These are phyloP conservation scores for Cutaneotrichosporon sp. DNA, from an alignment of 1,284 basidiomycete species.

Conservation along the genomic window DNA sequence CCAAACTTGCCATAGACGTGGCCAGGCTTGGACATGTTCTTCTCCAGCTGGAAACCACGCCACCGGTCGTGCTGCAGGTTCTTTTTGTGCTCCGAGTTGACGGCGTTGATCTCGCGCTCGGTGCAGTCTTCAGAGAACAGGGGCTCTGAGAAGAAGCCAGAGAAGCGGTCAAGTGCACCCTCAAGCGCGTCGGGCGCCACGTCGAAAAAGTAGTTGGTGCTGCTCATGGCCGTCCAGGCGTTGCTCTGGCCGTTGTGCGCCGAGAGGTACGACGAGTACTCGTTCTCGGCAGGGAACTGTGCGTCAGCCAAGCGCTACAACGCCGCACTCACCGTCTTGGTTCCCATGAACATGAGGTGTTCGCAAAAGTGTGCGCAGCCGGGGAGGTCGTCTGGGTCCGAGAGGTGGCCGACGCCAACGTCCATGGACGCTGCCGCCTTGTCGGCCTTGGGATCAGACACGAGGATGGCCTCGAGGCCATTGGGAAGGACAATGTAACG, in stretches of 20 bases:
- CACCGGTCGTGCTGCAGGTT: slow-evolving; percentile 92
- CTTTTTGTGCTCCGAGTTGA: slow-evolving; percentile 98
- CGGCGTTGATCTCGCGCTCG: slow-evolving; percentile 89
- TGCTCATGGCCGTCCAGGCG: slow-evolving; percentile 87
- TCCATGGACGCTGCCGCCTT: slow-evolving; percentile 93
- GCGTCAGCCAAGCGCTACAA: slow-evolving; percentile 30
- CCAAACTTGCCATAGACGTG: slow-evolving; percentile 92
- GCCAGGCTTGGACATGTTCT: slow-evolving; percentile 70
- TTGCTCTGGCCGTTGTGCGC: slow-evolving; percentile 90
- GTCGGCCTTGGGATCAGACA: slow-evolving; percentile 83
- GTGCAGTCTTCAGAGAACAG: slow-evolving; percentile 84
- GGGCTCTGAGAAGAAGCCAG: slow-evolving; percentile 90
- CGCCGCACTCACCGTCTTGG: slow-evolving; percentile 46
- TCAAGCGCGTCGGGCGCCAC: slow-evolving; percentile 79
- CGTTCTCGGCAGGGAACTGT: slow-evolving; percentile 84
- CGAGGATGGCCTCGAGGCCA: slow-evolving; percentile 76
- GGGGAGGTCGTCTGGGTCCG: slow-evolving; percentile 71
- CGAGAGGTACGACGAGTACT: slow-evolving; percentile 84
- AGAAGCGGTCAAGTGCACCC: slow-evolving; percentile 83
- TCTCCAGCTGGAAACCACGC: slow-evolving; percentile 96
- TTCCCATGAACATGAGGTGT: slow-evolving; percentile 83
- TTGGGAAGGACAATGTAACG: slow-evolving; percentile 79
- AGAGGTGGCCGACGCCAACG: slow-evolving; percentile 90
- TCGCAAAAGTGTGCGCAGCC: slow-evolving; percentile 56
- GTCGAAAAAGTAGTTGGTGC: slow-evolving; percentile 81